Conservation (phyloP, 2,329 filamentous ascomycete species). For the Scytalidium sp. region DNA sequence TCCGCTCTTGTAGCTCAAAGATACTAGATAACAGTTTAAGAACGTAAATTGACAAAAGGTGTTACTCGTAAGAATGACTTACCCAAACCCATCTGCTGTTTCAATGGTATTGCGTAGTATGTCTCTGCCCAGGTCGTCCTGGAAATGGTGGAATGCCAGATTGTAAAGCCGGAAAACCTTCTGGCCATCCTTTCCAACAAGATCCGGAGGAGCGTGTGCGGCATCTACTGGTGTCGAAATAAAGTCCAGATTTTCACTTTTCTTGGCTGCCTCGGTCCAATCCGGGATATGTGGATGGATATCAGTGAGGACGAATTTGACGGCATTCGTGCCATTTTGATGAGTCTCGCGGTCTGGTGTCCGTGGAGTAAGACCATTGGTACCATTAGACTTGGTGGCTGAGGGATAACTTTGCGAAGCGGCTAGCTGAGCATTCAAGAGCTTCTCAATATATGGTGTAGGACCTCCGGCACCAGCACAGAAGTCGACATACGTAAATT, state of each 20-base stretch:
- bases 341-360: conserved; percentile 19
- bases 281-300: conserved; percentile 60
- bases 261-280: conserved; percentile 52
- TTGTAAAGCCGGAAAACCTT: conserved; percentile 69
- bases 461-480: conserved; percentile 73
- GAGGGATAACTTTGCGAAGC: conserved; percentile 14
- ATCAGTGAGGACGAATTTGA: conserved; percentile 63
- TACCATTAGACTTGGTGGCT: conserved; percentile 9
- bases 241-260: conserved; percentile 56
- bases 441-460: conserved; percentile 59
- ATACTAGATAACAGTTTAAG: conserved; percentile 41
- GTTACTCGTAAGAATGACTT: conserved; percentile 12
- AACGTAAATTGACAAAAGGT: background rate
- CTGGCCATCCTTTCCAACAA: conserved; percentile 41
- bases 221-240: conserved; percentile 64
- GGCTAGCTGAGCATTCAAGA: conserved; percentile 48
- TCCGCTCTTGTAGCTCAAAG: conserved; percentile 71
- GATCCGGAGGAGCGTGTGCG: conserved; percentile 49
- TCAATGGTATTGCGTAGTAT: conserved; percentile 64
- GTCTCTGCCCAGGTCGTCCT: conserved; percentile 55
- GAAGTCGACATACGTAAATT: conserved; percentile 70
- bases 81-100: conserved; percentile 64
- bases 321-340: conserved; percentile 25
- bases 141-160: conserved; percentile 75
- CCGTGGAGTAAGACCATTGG: conserved; percentile 13